These are phyloP conservation scores for Adansonia grandidieri DNA, from an alignment of 441 rosid species.

Conservation along the genomic window DNA sequence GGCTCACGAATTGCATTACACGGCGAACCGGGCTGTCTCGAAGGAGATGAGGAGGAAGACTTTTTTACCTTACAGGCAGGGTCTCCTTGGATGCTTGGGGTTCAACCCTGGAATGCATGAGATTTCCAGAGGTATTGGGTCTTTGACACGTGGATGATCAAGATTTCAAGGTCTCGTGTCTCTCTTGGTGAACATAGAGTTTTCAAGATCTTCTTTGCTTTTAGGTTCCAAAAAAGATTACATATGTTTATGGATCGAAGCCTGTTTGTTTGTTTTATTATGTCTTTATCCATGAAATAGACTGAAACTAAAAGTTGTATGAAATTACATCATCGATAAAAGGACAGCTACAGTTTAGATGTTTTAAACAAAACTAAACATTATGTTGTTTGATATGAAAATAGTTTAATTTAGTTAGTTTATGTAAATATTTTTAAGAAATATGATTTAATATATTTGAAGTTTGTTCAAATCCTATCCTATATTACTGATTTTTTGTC, in stretches of 20 bases:
- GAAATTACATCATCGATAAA: background rate
- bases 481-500: no score
- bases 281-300: conserved; percentile 30
- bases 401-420: no score
- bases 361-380: background rate
- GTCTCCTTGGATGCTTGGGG: conserved; percentile 69
- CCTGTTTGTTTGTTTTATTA: conserved; percentile 11
- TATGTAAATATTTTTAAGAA: no score
- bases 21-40: conserved; percentile 72
- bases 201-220: conserved; percentile 28
- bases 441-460: no score
- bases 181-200: background rate
- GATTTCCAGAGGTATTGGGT: conserved; percentile 70
- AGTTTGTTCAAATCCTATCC: no score
- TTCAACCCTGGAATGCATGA: conserved; percentile 43
- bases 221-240: conserved; percentile 1
- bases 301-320: conserved; percentile 26
- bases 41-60: conserved; percentile 91
- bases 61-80: conserved; percentile 80
- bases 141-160: conserved; percentile 62
- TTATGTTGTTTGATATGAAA: no score
- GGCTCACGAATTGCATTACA: conserved; percentile 88
- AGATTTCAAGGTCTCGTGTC: conserved; percentile 23
- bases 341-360: background rate
- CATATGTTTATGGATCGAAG: background rate